Conservation (phyloP, 495 filamentous ascomycete species). For the Trichoderma reesei region DNA sequence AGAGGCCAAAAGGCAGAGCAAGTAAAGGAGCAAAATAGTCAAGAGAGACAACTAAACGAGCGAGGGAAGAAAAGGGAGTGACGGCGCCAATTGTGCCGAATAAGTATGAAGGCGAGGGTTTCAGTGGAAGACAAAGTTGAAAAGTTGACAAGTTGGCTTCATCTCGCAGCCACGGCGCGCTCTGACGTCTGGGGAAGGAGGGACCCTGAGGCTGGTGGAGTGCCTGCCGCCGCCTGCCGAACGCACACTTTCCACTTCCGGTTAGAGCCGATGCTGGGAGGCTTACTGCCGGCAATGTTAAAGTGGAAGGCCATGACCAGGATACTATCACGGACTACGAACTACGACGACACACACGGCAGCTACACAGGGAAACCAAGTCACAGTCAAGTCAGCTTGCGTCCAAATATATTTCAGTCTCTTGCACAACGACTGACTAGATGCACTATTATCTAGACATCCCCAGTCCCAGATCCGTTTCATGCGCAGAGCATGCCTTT, state of each 20-base stretch:
- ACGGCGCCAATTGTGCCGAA: neutral
- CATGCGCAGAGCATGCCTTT: neutral
- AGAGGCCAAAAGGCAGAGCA: neutral
- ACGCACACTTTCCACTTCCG: neutral
- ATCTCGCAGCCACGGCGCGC: neutral
- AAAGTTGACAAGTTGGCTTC: conserved; percentile 12
- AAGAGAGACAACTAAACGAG: too few species aligned
- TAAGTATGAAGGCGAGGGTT: neutral
- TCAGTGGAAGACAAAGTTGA: neutral
- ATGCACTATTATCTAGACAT: conserved; percentile 8
- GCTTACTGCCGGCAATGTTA: neutral
- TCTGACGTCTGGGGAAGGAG: conserved; percentile 6
- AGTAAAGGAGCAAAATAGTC: neutral
- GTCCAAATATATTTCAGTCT: conserved; percentile 9
- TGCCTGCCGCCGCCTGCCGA: neutral
- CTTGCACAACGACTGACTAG: conserved; percentile 8
- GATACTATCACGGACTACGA: neutral
- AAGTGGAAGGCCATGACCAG: neutral
- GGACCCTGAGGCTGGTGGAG: conserved; percentile 3
- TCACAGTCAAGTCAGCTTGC: conserved; percentile 1
- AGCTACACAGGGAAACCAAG: neutral
- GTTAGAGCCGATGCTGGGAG: neutral
- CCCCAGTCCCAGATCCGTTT: conserved; percentile 6
- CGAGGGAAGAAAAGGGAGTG: neutral
- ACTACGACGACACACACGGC: neutral